These are phyloP conservation scores for Medicago ruthenica DNA, from an alignment of 306 rosid genomes.

Conservation along the genomic window DNA sequence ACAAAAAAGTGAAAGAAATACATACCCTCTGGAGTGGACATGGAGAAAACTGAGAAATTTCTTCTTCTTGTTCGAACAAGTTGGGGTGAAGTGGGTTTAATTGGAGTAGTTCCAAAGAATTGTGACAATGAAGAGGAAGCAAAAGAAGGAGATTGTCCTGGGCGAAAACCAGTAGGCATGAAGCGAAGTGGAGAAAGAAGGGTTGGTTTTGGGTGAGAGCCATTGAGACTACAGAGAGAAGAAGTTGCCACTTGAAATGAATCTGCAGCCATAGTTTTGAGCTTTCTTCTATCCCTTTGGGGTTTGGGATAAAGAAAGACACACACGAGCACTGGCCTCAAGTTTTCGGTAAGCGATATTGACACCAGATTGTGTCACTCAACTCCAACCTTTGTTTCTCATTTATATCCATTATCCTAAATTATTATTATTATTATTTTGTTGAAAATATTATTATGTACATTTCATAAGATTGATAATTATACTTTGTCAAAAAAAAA, in stretches of 20 bases:
- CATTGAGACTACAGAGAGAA: conserved; percentile 62
- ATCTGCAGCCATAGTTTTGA: conserved; percentile 66
- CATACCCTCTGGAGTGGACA: conserved; percentile 76
- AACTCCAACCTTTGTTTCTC: neutral
- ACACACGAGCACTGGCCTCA: conserved; percentile 40
- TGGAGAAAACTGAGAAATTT: conserved; percentile 72
- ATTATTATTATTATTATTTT: neutral
- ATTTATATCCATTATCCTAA: neutral
- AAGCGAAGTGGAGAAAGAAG: conserved; percentile 58
- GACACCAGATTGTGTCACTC: conserved; percentile 36
- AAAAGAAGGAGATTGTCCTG: conserved; percentile 51
- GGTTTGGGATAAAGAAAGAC: conserved; percentile 50
- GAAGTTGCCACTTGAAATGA: conserved; percentile 57
- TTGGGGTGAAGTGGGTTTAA: conserved; percentile 53
- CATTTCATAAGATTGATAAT: neutral
- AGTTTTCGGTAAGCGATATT: conserved; percentile 44
- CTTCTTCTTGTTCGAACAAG: conserved; percentile 52
- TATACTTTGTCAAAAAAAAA: no score
- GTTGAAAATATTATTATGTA: no score
- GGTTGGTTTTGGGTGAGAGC: conserved; percentile 61
- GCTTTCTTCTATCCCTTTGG: conserved; percentile 28
- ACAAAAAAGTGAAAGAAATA: neutral
- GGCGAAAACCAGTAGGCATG: conserved; percentile 52
- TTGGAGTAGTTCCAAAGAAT: conserved; percentile 54
- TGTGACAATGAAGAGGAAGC: conserved; percentile 66